phyloP scores from a whole-genome alignment of 1,284 basidiomycete genomes.

The Microbotryomycetes sp. region DNA sequence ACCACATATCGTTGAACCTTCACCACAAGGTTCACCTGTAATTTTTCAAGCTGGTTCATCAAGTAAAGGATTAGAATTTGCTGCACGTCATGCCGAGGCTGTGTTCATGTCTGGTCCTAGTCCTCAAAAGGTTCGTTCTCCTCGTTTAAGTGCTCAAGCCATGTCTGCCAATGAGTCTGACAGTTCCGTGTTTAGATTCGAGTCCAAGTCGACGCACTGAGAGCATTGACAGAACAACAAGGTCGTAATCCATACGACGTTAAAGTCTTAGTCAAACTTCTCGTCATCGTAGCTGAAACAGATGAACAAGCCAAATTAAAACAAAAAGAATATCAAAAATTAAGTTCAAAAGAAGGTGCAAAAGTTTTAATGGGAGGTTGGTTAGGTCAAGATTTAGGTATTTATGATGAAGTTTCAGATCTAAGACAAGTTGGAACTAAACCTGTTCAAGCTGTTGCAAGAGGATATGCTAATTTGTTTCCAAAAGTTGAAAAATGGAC shows the following conservation, averaged over 20 bases:
- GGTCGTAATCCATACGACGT: slow-evolving; percentile 39
- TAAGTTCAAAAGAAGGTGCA: slow-evolving; percentile 39
- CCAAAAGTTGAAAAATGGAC: slow-evolving; percentile 39
- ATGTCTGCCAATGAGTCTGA: no score
- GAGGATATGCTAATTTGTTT: slow-evolving; percentile 37
- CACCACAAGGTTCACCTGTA: slow-evolving; percentile 40
- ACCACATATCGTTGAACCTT: slow-evolving; percentile 42
- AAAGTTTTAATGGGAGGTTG: slow-evolving; percentile 42
- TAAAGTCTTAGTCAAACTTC: slow-evolving; percentile 39
- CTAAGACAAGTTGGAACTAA: not conserved
- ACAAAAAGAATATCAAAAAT: slow-evolving; percentile 35
- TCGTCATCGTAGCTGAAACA: slow-evolving; percentile 38
- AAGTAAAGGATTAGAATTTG: slow-evolving; percentile 40
- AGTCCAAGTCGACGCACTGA: slow-evolving; percentile 36
- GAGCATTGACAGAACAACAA: slow-evolving; percentile 28
- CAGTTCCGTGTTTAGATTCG: slow-evolving; percentile 34
- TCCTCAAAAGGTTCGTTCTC: not conserved
- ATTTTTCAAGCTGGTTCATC: slow-evolving; percentile 43
- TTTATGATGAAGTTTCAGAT: slow-evolving; percentile 17
- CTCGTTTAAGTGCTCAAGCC: not conserved
- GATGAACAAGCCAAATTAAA: slow-evolving; percentile 40
- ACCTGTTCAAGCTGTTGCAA: slow-evolving; percentile 19
- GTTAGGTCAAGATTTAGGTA: slow-evolving; percentile 38
- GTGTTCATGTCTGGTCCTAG: slow-evolving; percentile 38
- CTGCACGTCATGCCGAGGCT: slow-evolving; percentile 42